Evolutionary conservation across 2,329 filamentous ascomycete species (phyloP).

Genomic region (Penicillium crustosum): DNA sequence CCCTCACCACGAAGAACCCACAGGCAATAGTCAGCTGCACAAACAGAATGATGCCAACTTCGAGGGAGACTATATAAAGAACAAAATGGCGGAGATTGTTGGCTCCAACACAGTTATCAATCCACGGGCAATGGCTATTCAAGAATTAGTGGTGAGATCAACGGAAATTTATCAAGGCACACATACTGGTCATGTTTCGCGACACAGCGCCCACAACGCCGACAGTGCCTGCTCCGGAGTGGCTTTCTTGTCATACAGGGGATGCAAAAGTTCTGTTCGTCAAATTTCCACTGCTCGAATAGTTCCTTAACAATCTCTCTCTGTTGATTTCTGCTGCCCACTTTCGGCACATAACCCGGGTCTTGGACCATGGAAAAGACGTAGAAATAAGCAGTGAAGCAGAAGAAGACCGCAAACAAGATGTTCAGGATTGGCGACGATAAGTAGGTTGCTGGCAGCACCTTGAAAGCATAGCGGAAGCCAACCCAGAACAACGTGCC

Average conservation of each 20-base stretch:
- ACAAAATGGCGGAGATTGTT: slow-evolving; percentile 98
- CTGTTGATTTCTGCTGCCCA: slow-evolving; percentile 84
- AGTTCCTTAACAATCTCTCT: slow-evolving; percentile 86
- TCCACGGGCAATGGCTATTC: slow-evolving; percentile 91
- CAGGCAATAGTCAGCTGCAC: slow-evolving; percentile 72
- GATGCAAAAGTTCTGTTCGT: slow-evolving; percentile 91
- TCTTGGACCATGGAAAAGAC: slow-evolving; percentile 80
- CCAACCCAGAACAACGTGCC: slow-evolving; percentile 80
- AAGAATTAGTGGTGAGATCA: slow-evolving; percentile 10
- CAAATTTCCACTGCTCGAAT: slow-evolving; percentile 80
- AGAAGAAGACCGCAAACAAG: slow-evolving; percentile 65
- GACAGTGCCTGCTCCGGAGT: slow-evolving; percentile 92
- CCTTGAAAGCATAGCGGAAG: slow-evolving; percentile 69
- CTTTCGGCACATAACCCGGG: slow-evolving; percentile 89
- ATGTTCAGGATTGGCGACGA: slow-evolving; percentile 74
- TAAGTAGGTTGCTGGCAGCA: slow-evolving; percentile 69
- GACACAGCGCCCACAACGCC: slow-evolving; percentile 84
- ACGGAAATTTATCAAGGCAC: background rate
- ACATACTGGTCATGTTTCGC: slow-evolving; percentile 95
- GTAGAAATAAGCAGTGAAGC: slow-evolving; percentile 81
- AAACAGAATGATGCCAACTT: slow-evolving; percentile 70
- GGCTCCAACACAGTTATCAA: slow-evolving; percentile 91
- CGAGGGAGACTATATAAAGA: slow-evolving; percentile 78
- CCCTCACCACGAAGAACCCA: slow-evolving; percentile 45
- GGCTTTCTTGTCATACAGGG: slow-evolving; percentile 93